Percentiles rank a stretch among this genome's conserved stretches.
These are phyloP conservation scores for Biscogniauxia marginata DNA, from an alignment of 2,329 filamentous ascomycete genomes.

Conservation along the genomic window DNA sequence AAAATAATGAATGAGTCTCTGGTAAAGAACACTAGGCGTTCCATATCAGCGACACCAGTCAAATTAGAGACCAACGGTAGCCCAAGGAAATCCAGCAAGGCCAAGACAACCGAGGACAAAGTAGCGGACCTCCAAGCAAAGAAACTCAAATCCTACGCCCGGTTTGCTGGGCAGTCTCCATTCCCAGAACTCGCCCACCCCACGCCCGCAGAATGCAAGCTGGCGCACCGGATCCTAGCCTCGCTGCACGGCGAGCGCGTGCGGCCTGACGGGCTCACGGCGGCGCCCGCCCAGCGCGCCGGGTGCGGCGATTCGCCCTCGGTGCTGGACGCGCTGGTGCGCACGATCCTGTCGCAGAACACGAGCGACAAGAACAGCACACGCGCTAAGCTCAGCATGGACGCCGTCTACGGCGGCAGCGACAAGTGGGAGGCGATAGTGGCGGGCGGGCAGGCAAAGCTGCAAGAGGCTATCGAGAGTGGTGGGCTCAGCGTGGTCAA, in stretches of 20 bases:
- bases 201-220: conserved; percentile 64
- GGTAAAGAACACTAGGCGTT: neutral
- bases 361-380: conserved; percentile 56
- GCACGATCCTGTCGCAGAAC: conserved; percentile 53
- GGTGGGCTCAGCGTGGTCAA: conserved; percentile 74
- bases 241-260: conserved; percentile 62
- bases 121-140: conserved; percentile 36
- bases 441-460: conserved; percentile 37
- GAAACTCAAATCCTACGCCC: conserved; percentile 43
- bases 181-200: conserved; percentile 68
- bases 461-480: conserved; percentile 62
- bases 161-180: conserved; percentile 47
- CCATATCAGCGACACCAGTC: neutral
- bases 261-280: conserved; percentile 56
- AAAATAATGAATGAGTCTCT: conserved; percentile 3
- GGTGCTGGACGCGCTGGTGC: conserved; percentile 51
- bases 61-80: conserved; percentile 1
- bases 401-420: conserved; percentile 41
- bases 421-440: conserved; percentile 44
- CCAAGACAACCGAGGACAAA: conserved; percentile 13
- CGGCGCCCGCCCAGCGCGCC: conserved; percentile 59
- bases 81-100: conserved; percentile 2
- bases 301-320: conserved; percentile 56
- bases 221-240: conserved; percentile 65
- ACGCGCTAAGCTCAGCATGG: conserved; percentile 54